phyloP scores from a whole-genome alignment of 2,329 filamentous ascomycete genomes.

The Penicillium sp. region DNA sequence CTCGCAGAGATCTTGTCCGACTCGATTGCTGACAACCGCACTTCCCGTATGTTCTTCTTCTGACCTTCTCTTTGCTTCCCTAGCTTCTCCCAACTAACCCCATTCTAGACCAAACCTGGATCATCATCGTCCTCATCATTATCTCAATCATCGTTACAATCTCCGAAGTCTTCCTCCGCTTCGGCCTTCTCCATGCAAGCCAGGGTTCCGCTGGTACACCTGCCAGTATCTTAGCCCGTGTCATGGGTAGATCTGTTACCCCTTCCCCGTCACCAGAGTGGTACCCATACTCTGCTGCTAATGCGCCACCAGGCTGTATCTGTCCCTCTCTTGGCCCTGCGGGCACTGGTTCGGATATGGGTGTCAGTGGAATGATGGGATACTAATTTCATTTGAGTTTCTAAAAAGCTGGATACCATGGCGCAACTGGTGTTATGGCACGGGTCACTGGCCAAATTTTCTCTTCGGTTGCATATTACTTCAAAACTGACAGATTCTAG shows the following conservation, averaged over 20 bases:
- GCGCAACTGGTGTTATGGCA: conserved; percentile 2
- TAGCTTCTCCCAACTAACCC: neutral
- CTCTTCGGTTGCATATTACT: neutral
- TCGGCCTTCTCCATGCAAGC: conserved; percentile 62
- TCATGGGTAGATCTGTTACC: conserved; percentile 17
- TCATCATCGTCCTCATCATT: conserved; percentile 90
- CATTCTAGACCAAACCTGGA: conserved; percentile 76
- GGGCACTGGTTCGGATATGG: conserved; percentile 7
- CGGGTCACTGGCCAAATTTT: neutral
- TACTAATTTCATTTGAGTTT: neutral
- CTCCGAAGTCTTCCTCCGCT: conserved; percentile 82
- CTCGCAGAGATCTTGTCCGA: conserved; percentile 93
- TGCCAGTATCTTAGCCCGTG: conserved; percentile 17
- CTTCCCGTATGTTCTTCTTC: conserved; percentile 60
- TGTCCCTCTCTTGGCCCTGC: conserved; percentile 19
- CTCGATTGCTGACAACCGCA: conserved; percentile 88
- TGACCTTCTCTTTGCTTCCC: neutral
- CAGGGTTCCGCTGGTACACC: conserved; percentile 20
- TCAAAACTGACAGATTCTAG: neutral
- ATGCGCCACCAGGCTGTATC: conserved; percentile 21
- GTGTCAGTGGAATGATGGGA: conserved; percentile 11
- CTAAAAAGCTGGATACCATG: neutral
- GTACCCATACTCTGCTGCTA: conserved; percentile 8
- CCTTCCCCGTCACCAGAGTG: conserved; percentile 16
- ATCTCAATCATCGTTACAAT: conserved; percentile 89